These are phyloP conservation scores for Puccinia polysora DNA, from an alignment of 1,284 basidiomycete genomes.

Conservation along the genomic window DNA sequence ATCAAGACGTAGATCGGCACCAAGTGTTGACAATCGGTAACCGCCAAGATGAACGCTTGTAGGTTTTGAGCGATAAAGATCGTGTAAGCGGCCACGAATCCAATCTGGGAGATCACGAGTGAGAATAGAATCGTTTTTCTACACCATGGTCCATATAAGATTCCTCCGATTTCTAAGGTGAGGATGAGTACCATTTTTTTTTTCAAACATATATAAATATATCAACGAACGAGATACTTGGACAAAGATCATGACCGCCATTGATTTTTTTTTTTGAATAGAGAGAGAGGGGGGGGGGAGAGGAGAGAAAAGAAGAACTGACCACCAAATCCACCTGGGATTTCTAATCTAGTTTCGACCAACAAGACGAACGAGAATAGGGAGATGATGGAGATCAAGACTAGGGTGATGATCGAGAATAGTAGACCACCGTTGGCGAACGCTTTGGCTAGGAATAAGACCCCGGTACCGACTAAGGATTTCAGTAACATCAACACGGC, in stretches of 20 bases:
- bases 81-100: slow-evolving; percentile 52
- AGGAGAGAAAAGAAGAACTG: slow-evolving; percentile 46
- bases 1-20: slow-evolving; percentile 77
- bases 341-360: slow-evolving; percentile 78
- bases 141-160: slow-evolving; percentile 88
- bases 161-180: slow-evolving; percentile 88
- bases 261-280: slow-evolving; percentile 77
- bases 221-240: slow-evolving; percentile 69
- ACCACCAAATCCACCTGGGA: slow-evolving; percentile 91
- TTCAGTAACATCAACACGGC: slow-evolving; percentile 89
- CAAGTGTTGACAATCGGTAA: slow-evolving; percentile 70
- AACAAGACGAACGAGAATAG: slow-evolving; percentile 91
- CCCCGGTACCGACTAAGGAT: slow-evolving; percentile 92
- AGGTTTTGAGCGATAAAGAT: slow-evolving; percentile 95
- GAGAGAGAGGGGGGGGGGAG: slow-evolving; percentile 70
- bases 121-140: slow-evolving; percentile 80
- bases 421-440: slow-evolving; percentile 93
- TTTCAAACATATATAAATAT: slow-evolving; percentile 73
- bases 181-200: slow-evolving; percentile 82
- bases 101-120: slow-evolving; percentile 83
- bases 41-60: slow-evolving; percentile 72
- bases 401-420: slow-evolving; percentile 76
- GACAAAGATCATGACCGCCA: slow-evolving; percentile 76
- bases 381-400: slow-evolving; percentile 78
- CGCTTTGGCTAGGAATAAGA: slow-evolving; percentile 92